Conservation (phyloP, 768 basidiomycete species). For the Ramaria sp. region DNA sequence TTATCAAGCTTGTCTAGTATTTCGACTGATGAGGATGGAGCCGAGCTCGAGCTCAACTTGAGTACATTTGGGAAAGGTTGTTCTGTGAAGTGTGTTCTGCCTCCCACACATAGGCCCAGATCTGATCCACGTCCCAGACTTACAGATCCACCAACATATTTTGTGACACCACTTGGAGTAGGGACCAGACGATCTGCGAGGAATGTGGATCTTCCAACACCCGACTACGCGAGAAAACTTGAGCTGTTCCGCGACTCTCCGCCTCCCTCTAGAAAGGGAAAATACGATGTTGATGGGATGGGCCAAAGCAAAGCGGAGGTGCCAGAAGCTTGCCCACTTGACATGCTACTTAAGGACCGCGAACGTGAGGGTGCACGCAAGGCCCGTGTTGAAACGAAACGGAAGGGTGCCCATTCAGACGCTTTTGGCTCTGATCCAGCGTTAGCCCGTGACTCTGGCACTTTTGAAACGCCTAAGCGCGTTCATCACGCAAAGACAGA, state of each 20-base stretch:
- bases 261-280: neutral
- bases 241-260: neutral
- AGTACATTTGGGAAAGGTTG: neutral
- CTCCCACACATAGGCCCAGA: neutral
- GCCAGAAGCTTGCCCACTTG: neutral
- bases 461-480: neutral
- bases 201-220: neutral
- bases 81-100: neutral
- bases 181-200: slow-evolving; percentile 3
- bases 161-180: neutral
- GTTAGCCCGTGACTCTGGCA: neutral
- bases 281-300: neutral
- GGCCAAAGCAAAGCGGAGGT: neutral
- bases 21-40: neutral
- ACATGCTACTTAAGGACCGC: slow-evolving; percentile 4
- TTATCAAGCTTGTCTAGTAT: neutral
- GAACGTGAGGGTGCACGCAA: neutral
- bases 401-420: neutral
- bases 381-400: slow-evolving; percentile 1
- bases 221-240: neutral
- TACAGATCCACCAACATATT: neutral
- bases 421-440: neutral
- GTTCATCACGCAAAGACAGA: neutral
- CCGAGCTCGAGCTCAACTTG: neutral
- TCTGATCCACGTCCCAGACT: neutral